Percentiles rank a stretch among this genome's conserved stretches.
Evolutionary conservation across 2,329 filamentous ascomycete genomes (phyloP).

Genomic region (Verticillium albo-atrum): DNA sequence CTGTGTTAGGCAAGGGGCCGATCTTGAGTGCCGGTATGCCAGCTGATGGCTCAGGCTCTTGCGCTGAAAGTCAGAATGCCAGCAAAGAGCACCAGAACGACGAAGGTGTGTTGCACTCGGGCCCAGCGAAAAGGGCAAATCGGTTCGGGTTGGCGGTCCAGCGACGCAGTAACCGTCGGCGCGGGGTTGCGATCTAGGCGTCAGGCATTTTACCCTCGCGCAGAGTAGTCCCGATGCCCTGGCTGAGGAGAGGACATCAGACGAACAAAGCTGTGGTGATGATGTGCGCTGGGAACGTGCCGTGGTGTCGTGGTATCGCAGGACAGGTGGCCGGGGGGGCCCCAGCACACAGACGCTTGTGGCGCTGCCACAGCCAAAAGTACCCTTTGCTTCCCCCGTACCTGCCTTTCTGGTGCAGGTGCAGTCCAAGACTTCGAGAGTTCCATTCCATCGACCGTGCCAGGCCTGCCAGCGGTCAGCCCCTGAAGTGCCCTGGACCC

Average conservation of each 20-base stretch:
- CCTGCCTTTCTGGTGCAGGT: background rate
- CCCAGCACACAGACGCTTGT: background rate
- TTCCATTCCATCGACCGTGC: background rate
- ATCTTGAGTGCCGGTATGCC: background rate
- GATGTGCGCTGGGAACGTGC: background rate
- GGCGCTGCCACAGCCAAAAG: slow-evolving; percentile 5
- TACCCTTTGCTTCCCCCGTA: slow-evolving; percentile 5
- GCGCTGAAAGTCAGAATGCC: background rate
- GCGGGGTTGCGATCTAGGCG: slow-evolving; percentile 10
- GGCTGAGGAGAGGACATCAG: background rate
- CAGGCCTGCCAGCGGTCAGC: background rate
- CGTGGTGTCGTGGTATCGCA: background rate
- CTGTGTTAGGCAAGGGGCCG: background rate
- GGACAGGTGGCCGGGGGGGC: background rate
- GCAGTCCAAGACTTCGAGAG: background rate
- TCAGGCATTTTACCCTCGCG: background rate
- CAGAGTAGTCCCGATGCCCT: background rate
- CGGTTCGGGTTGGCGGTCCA: background rate
- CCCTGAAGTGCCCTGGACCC: slow-evolving; percentile 7
- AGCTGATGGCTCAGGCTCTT: background rate
- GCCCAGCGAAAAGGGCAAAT: background rate
- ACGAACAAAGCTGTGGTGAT: background rate
- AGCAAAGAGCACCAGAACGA: background rate
- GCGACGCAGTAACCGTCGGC: slow-evolving; percentile 1
- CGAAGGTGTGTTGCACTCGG: background rate